These are phyloP conservation scores for Pyrrhoderma noxium DNA, from an alignment of 1,284 basidiomycete species.

Conservation along the genomic window DNA sequence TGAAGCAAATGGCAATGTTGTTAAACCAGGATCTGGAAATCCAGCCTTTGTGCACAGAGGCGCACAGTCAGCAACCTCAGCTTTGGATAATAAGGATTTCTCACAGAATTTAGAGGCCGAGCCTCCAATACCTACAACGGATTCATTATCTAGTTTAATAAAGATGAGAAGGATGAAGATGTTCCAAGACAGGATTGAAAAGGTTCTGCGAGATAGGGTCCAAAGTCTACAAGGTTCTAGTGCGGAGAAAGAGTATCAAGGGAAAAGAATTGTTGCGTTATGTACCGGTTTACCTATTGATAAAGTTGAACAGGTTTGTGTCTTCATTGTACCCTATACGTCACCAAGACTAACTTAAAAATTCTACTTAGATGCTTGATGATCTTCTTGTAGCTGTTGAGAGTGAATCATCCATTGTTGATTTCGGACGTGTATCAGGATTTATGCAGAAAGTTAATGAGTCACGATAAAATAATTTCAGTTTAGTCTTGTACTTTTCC, in stretches of 20 bases:
- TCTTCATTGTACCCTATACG: no score
- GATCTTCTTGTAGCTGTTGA: slow-evolving; percentile 85
- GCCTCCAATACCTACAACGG: slow-evolving; percentile 54
- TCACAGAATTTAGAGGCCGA: slow-evolving; percentile 59
- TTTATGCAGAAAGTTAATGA: slow-evolving; percentile 58
- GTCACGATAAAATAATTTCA: not conserved
- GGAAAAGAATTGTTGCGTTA: slow-evolving; percentile 84
- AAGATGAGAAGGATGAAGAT: slow-evolving; percentile 66
- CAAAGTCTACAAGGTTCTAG: slow-evolving; percentile 70
- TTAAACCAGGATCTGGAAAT: slow-evolving; percentile 26
- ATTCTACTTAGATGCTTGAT: slow-evolving; percentile 81
- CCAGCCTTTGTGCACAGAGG: slow-evolving; percentile 65
- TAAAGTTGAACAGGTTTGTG: slow-evolving; percentile 81
- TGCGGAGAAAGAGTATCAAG: slow-evolving; percentile 82
- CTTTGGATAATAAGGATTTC: slow-evolving; percentile 47
- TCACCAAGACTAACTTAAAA: no score
- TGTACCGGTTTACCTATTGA: slow-evolving; percentile 85
- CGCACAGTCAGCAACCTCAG: slow-evolving; percentile 42
- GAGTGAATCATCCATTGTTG: slow-evolving; percentile 78
- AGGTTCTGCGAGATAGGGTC: slow-evolving; percentile 63
- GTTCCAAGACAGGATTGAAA: slow-evolving; percentile 79
- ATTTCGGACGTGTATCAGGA: slow-evolving; percentile 79
- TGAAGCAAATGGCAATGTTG: slow-evolving; percentile 48
- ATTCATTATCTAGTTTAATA: slow-evolving; percentile 55
- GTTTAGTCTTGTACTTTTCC: not conserved